Evolutionary conservation across 768 basidiomycete genomes (phyloP).

Genomic region (Cystofilobasidium ferigula): DNA sequence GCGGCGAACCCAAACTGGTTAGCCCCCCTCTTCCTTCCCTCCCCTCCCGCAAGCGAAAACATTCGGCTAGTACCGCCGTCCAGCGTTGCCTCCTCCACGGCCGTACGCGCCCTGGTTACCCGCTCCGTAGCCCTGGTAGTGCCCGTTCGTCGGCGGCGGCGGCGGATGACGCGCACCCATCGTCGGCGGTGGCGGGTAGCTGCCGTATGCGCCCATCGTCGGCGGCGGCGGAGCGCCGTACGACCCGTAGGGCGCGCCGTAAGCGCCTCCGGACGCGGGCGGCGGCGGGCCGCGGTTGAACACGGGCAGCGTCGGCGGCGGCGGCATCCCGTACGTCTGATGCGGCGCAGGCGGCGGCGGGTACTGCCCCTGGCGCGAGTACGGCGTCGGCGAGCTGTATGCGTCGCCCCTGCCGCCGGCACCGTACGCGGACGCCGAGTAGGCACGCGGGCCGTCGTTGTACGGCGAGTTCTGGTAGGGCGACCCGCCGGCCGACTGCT

Average conservation of each 20-base stretch:
- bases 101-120: too few relatives aligned
- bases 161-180: too few relatives aligned
- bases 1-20: too few relatives aligned
- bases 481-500: not conserved
- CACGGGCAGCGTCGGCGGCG: slow-evolving; percentile 25
- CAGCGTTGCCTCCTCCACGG: too few relatives aligned
- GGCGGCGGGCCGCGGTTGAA: slow-evolving; percentile 16
- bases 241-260: not conserved
- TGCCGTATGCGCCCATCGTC: too few relatives aligned
- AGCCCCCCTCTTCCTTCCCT: too few relatives aligned
- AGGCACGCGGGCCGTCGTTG: slow-evolving; percentile 10
- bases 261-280: slow-evolving; percentile 7
- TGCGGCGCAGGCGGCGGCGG: not conserved
- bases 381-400: slow-evolving; percentile 21
- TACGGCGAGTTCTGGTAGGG: slow-evolving; percentile 18
- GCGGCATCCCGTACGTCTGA: slow-evolving; percentile 27
- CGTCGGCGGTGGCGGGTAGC: too few relatives aligned
- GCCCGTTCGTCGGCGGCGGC: too few relatives aligned
- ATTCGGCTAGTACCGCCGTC: too few relatives aligned
- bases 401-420: slow-evolving; percentile 23
- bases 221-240: not conserved
- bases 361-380: slow-evolving; percentile 30
- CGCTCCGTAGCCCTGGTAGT: too few relatives aligned
- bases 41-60: too few relatives aligned
- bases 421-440: slow-evolving; percentile 22